Evolutionary conservation across 1,284 basidiomycete genomes (phyloP), one percentile per base, ranked within the genome.

Genomic region (Apiotrichum domesticum): DNA sequence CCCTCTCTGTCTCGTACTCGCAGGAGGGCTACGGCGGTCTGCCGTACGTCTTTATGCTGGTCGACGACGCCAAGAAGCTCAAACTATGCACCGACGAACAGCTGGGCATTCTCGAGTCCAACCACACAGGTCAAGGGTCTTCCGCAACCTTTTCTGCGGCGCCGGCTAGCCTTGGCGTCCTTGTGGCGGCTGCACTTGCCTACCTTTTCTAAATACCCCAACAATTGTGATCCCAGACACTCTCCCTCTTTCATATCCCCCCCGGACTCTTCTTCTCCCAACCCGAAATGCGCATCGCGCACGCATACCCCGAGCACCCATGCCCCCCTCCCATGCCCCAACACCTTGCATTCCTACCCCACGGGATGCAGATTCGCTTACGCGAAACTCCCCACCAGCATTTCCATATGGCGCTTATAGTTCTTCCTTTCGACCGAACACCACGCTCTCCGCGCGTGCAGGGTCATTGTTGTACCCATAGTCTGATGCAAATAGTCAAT

Each of bases 1-100:
- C 73, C 11, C 59, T 77, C 34, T 66, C 66, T 5, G 63, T 77
- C 10, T 69, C 69, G 29, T 76, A 76, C 62, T 49, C 66, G 40
- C 58, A 58, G 8, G 42, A 64, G 14, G 74, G 74, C 45, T 67
- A 62, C 44, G 74, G 73, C 15, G 74, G 74, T 34, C 65, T 69
- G 63, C 74, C 74, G 35, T 73, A 76, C 58, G 71, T 75, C 41
- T 57, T 51, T 10, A 55, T 51, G 34, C 48, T 45, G 29, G 55
- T 49, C 55, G 32, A 35, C 3, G 57, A 58, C 49, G 60, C 60
- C 14, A 34, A 35, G 33, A 39, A 46, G 13, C 46, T 59, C 14
- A 42, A 44, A 34, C 46, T 62, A 15, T 62, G 60, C 53, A 42
- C 51, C 5, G 15, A 55, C 46, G 44, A 49, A 32, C 45, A 61